Base-by-base conservation (phyloP, 768 basidiomycete genomes). In the Clitopilus passeckerianus region DNA sequence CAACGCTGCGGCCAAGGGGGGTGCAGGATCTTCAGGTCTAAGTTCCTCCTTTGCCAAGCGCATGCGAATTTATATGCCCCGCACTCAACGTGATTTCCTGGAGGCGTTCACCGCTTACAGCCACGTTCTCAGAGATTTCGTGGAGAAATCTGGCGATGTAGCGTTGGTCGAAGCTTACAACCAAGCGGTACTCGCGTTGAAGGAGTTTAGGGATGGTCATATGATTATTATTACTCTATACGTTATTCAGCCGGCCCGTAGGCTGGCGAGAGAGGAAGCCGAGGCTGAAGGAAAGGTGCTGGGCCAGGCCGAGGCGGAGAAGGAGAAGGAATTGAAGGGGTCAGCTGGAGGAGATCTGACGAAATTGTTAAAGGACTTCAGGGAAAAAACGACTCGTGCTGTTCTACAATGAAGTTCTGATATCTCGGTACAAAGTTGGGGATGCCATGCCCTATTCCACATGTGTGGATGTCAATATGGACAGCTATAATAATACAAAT, bases 151-250 rank as follows among this genome's bases (percentile, higher is more conserved):
- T 27, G 53, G 35, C 24, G 34, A 53, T 20, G 12, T 44, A 2
- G 33, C 16, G 7, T 46, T 54, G 6, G 24, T 52, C 7, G 34
- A 50, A 23, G 54, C 59, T 46, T 56, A 60, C 34, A 56, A 60
- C 34, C 24, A 37, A 22, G 30, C 59, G 15, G 18, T 60, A 43
- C 7, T 46, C 7, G 54, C 59, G 22, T 43, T 60, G 12, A 60
- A 60, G 44, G 54, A 60, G 34, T 60, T 60, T 50, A 56, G 54
- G 54, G 54, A 60, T 37, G 43, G 37, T 6, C 59, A 56, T 18
- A 60, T 60, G 59, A 60, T 60, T 22, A 56, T 60, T 24, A 44
- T 60, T 23, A 60, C 54, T n/a, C 44, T 60, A 6, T 60, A 56
- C 27, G 23, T 60, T 15, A 56, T 60, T 20, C 54, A 56, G 20